Evolutionary conservation across 176 grass and related monocot genomes (phyloP).

Genomic region (barley (Hordeum vulgare)): MorexV3_pseudomolecules_assembly NC_058519.1:651519197-651519696

Average conservation of each 20-base stretch:
- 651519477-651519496: background rate
- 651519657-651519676: background rate
- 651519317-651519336: too few species aligned
- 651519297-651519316: too few species aligned
- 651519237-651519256: background rate
- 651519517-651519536: background rate
- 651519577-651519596: background rate
- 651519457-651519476: background rate
- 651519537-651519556: too few species aligned
- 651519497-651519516: background rate
- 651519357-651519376: background rate
- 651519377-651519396: background rate
- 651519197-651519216: background rate
- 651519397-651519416: background rate
- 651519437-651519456: background rate
- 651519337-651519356: too few species aligned
- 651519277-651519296: too few species aligned
- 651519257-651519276: too few species aligned
- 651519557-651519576: background rate
- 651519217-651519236: too few species aligned
- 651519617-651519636: background rate
- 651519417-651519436: background rate
- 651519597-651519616: background rate
- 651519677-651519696: background rate
- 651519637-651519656: background rate